Percentiles rank a stretch among this genome's conserved stretches.
phyloP scores from a whole-genome alignment of 306 rosid species.

The Medicago truncatula region MtrunA17r5.0-ANR NC_053049.1:34311001-34311500 shows the following conservation, averaged over 20 bases:
- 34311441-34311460: constrained; percentile 94
- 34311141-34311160: neutral
- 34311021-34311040: neutral
- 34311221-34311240: neutral
- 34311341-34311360: no score
- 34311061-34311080: neutral
- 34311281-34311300: neutral
- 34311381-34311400: neutral
- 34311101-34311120: neutral
- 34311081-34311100: neutral
- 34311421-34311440: constrained; percentile 92
- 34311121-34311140: neutral
- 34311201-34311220: neutral
- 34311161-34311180: neutral
- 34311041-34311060: neutral
- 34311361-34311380: neutral
- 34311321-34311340: no score
- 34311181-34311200: neutral
- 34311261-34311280: neutral
- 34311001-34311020: neutral
- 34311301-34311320: neutral
- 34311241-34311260: no score
- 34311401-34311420: neutral
- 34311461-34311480: constrained; percentile 98
- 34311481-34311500: constrained; percentile 98